Conservation (phyloP, 495 filamentous ascomycete species). For the Astrocystis sublimbata region DNA sequence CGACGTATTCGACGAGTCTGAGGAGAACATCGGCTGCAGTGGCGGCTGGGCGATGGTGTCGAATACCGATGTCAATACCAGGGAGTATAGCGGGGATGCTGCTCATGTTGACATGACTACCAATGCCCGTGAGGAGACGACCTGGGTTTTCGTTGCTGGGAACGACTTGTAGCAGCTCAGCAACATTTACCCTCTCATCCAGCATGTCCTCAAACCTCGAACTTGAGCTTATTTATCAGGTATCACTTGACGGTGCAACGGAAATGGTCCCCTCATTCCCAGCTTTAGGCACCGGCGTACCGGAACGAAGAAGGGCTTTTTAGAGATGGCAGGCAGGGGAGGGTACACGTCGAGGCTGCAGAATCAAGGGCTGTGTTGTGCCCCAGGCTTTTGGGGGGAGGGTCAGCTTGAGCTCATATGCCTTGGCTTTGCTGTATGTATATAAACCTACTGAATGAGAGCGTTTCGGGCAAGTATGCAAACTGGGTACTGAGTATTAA, state of each 20-base stretch:
- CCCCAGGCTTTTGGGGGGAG: slow-evolving; percentile 16
- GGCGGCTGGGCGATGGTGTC: slow-evolving; percentile 23
- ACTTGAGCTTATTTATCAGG: slow-evolving; percentile 14
- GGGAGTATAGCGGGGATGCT: background rate
- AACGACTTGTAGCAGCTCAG: slow-evolving; percentile 54
- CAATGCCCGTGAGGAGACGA: slow-evolving; percentile 10
- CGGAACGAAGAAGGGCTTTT: background rate
- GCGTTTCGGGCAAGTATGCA: background rate
- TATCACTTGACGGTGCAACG: slow-evolving; percentile 26
- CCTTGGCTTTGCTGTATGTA: slow-evolving; percentile 8
- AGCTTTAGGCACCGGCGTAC: slow-evolving; percentile 19
- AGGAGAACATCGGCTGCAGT: background rate
- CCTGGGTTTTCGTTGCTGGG: slow-evolving; percentile 43
- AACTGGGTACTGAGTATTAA: background rate
- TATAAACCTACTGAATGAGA: background rate
- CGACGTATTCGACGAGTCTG: slow-evolving; percentile 8
- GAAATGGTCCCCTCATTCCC: slow-evolving; percentile 38
- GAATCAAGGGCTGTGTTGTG: slow-evolving; percentile 16
- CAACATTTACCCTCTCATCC: slow-evolving; percentile 22
- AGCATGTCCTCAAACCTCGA: slow-evolving; percentile 38
- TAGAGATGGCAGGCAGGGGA: background rate
- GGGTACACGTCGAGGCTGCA: background rate
- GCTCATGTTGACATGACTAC: slow-evolving; percentile 6
- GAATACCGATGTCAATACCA: background rate
- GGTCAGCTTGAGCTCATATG: slow-evolving; percentile 26